Evolutionary conservation across 2,329 filamentous ascomycete species (phyloP).

Genomic region (Pseudogymnoascus sp.): DNA sequence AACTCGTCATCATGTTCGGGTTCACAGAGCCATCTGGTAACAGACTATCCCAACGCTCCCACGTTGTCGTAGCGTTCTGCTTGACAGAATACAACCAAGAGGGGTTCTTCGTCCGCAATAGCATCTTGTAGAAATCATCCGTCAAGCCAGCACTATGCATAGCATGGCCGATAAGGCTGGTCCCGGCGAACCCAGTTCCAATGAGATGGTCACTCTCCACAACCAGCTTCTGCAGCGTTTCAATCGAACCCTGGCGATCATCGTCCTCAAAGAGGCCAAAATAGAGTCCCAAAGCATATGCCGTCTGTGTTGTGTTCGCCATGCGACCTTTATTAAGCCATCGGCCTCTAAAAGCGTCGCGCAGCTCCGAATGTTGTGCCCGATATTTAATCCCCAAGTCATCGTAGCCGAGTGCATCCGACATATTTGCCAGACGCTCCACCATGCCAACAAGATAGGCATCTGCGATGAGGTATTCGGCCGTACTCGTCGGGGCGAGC

Average conservation of each 20-base stretch:
- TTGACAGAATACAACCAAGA: constrained; percentile 26
- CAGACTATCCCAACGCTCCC: constrained; percentile 31
- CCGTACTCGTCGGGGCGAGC: constrained; percentile 14
- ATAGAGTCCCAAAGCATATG: constrained; percentile 15
- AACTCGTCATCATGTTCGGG: constrained; percentile 29
- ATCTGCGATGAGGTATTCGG: constrained; percentile 7
- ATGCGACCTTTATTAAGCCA: constrained; percentile 9
- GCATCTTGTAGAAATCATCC: constrained; percentile 25
- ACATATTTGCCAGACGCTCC: constrained; percentile 1
- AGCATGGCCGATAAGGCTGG: constrained; percentile 13
- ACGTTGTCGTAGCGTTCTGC: constrained; percentile 29
- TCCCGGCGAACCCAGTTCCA: constrained; percentile 19
- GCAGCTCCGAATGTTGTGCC: constrained; percentile 9
- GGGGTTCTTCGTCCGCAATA: constrained; percentile 25
- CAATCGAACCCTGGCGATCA: constrained; percentile 8
- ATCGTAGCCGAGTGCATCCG: neutral
- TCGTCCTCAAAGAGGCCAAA: constrained; percentile 11
- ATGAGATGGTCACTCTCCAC: constrained; percentile 4
- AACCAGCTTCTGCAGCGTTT: constrained; percentile 8
- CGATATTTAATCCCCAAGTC: neutral
- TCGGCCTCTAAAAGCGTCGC: neutral
- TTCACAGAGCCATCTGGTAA: constrained; percentile 27
- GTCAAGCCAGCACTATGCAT: neutral
- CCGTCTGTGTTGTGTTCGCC: constrained; percentile 16
- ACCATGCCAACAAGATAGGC: constrained; percentile 9